Evolutionary conservation across 495 filamentous ascomycete genomes (phyloP).

Genomic region (Aspergillus ellipticus): DNA sequence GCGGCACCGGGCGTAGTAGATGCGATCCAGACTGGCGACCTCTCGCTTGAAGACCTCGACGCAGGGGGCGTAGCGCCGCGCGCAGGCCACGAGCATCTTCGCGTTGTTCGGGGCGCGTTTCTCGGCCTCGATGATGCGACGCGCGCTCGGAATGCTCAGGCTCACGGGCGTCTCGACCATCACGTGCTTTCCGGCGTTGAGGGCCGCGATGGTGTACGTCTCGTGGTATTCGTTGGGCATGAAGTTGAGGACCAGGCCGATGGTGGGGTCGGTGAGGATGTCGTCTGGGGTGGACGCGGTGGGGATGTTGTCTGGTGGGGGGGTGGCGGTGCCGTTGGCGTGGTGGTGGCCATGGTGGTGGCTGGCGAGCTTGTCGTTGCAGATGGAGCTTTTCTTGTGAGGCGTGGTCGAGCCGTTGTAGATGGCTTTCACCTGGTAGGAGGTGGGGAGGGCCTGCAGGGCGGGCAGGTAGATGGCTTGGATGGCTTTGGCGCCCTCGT

Average conservation of each 20-base stretch:
- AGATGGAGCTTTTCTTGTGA: too few relatives aligned
- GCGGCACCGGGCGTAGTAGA: conserved; percentile 51
- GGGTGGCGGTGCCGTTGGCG: not conserved
- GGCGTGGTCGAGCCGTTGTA: conserved; percentile 39
- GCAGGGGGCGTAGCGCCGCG: conserved; percentile 50
- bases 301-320: not conserved
- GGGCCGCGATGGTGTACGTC: conserved; percentile 43
- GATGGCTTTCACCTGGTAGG: conserved; percentile 37
- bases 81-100: conserved; percentile 53
- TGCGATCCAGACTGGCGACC: conserved; percentile 38
- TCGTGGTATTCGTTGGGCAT: conserved; percentile 51
- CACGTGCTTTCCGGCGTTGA: conserved; percentile 49
- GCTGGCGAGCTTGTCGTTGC: conserved; percentile 11
- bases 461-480: conserved; percentile 50
- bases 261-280: conserved; percentile 18
- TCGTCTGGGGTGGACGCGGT: conserved; percentile 9
- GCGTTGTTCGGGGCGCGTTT: conserved; percentile 19
- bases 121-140: conserved; percentile 40
- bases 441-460: conserved; percentile 35
- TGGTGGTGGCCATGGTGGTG: conserved; percentile 11
- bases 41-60: conserved; percentile 49
- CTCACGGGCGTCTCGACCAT: conserved; percentile 55
- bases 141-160: conserved; percentile 35
- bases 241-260: conserved; percentile 52
- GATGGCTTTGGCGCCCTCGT: conserved; percentile 35